Percentiles rank a stretch among this genome's conserved stretches.
phyloP scores from a whole-genome alignment of 2,329 filamentous ascomycete species.

The Aspergillus novoparasiticus region DNA sequence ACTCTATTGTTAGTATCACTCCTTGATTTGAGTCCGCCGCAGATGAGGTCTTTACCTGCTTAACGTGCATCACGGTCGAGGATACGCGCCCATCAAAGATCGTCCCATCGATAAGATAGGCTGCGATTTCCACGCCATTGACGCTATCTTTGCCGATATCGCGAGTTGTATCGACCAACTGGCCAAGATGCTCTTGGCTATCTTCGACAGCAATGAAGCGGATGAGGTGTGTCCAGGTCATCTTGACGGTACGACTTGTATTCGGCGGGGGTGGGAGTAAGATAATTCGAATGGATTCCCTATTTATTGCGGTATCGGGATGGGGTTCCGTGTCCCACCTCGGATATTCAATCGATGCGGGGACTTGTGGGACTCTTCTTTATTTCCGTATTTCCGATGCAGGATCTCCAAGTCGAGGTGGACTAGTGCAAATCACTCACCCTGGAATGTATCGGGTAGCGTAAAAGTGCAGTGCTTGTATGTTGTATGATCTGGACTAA shows the following conservation, averaged over 20 bases:
- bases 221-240: conserved; percentile 34
- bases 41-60: conserved; percentile 6
- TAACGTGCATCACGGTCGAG: conserved; percentile 26
- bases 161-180: conserved; percentile 29
- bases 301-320: neutral
- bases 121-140: conserved; percentile 24
- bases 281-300: neutral
- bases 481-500: no score
- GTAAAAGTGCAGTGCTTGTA: no score
- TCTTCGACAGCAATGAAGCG: conserved; percentile 36
- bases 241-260: neutral
- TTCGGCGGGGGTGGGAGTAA: neutral
- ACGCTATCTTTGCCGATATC: conserved; percentile 30
- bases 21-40: neutral
- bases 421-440: no score
- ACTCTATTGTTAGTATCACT: neutral
- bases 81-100: conserved; percentile 33
- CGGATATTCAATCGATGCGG: no score
- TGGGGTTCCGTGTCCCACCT: neutral
- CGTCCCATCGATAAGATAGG: conserved; percentile 29
- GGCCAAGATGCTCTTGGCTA: conserved; percentile 31
- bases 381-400: neutral
- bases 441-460: no score
- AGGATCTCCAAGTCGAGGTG: neutral
- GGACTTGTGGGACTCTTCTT: no score